Evolutionary conservation across 106 monocot genomes (phyloP).

Genomic region (Iris macrosiphon): DNA sequence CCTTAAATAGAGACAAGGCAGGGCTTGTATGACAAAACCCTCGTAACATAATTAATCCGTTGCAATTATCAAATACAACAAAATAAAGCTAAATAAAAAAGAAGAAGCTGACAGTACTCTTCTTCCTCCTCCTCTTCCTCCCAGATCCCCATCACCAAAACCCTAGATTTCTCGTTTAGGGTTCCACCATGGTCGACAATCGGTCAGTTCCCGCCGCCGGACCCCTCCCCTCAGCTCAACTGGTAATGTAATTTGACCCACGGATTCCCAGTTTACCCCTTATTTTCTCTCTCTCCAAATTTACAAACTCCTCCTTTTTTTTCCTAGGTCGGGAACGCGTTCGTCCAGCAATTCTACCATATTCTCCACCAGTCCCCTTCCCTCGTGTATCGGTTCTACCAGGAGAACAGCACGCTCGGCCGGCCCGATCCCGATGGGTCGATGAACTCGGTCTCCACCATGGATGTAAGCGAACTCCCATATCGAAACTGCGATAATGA

Average conservation of each 20-base stretch:
- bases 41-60: too few species aligned
- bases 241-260: constrained; percentile 19
- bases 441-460: constrained; percentile 34
- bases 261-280: neutral
- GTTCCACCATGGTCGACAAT: constrained; percentile 10
- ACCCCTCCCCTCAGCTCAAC: constrained; percentile 16
- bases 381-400: constrained; percentile 51
- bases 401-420: constrained; percentile 45
- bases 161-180: neutral
- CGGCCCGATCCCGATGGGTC: constrained; percentile 28
- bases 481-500: too few species aligned
- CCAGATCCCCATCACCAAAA: too few species aligned
- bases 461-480: constrained; percentile 29
- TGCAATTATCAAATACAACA: too few species aligned
- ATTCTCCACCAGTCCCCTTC: constrained; percentile 46
- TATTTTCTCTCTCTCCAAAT: neutral
- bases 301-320: neutral
- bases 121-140: too few species aligned
- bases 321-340: constrained; percentile 53
- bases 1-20: too few species aligned
- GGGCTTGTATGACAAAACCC: too few species aligned
- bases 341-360: constrained; percentile 59
- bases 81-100: too few species aligned
- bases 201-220: constrained; percentile 8
- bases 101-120: too few species aligned